These are phyloP conservation scores for Cutaneotrichosporon mucoides DNA, from an alignment of 1,284 basidiomycete species.

Conservation along the genomic window DNA sequence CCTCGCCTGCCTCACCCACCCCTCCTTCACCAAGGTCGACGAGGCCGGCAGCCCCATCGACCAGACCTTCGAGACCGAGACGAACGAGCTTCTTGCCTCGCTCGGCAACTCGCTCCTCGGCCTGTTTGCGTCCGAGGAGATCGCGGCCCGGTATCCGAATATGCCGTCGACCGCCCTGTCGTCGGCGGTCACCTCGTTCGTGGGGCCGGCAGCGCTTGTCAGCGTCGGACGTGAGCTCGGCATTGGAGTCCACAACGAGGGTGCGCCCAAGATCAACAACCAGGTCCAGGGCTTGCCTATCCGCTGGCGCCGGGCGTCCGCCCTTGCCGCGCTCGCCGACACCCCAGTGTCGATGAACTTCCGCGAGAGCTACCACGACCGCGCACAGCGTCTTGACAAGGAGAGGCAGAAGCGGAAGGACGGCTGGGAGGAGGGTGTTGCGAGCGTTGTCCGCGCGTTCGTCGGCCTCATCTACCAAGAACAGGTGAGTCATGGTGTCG, in stretches of 20 bases:
- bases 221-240: constrained; percentile 75
- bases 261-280: constrained; percentile 20
- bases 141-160: constrained; percentile 80
- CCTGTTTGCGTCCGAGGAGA: constrained; percentile 80
- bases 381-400: constrained; percentile 9
- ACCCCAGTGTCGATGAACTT: constrained; percentile 28
- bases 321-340: constrained; percentile 11
- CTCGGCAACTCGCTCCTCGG: constrained; percentile 89
- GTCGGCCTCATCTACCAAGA: constrained; percentile 56
- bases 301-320: constrained; percentile 60
- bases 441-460: constrained; percentile 51
- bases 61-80: constrained; percentile 24
- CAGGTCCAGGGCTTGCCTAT: constrained; percentile 27
- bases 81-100: constrained; percentile 75
- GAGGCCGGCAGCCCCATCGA: neutral
- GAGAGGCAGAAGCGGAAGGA: constrained; percentile 19
- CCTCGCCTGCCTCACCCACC: constrained; percentile 60
- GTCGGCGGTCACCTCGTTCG: constrained; percentile 83
- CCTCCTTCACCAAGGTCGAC: constrained; percentile 58
- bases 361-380: constrained; percentile 18
- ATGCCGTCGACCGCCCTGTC: constrained; percentile 86
- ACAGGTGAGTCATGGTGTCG: constrained; percentile 42
- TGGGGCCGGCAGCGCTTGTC: constrained; percentile 77
- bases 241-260: constrained; percentile 28
- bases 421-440: constrained; percentile 47